Evolutionary conservation across 2,329 filamentous ascomycete species (phyloP), one percentile per base, ranked within the genome.

Genomic region (Cadophora luteo-olivacea): DNA sequence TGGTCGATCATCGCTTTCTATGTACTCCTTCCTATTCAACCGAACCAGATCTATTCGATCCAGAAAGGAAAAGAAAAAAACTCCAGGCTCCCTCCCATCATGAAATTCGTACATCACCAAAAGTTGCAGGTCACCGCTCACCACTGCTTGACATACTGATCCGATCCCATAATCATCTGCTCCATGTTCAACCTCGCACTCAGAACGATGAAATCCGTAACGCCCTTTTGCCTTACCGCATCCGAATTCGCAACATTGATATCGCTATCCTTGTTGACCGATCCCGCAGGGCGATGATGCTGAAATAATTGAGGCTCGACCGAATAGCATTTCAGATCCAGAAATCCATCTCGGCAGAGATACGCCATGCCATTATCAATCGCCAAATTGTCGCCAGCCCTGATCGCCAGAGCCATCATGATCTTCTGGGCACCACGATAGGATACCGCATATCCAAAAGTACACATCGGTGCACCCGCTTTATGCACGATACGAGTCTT

Each of bases 361-460:
- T 68, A 72, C 7, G 77, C 78, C 3, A 80, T 71, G 4, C 76
- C 74, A 52, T 79, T 79, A 57, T 80, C 77, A 48, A 78, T 75
- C 0, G 76, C 69, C 0, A 76, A 74, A 1, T 68, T 68, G 0
- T 36, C 49, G 12, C 73, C 73, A 4, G 36, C 58, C 64, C 78
- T 75, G 19, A 70, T 54, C 64, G 86, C 87, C 11, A 89, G 81
- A 71, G 89, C 87, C 79, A 86, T 89, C 68, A 87, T 84, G 32
- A 90, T 86, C 78, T 89, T 89, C 74, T 87, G 85, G 6, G 73
- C 72, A 24, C 73, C 72, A 11, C 68, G 68, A 14, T 71, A 73
- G 0, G 77, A 78, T 16, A 81, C 69, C 1, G 75, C 79, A 57
- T 80, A 80, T 1, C 78, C 74, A 67, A 78, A 79, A 4, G 76